These are phyloP conservation scores for Pigoraptor vietnamica DNA, from an alignment of 78 protist genomes.

Conservation along the genomic window DNA sequence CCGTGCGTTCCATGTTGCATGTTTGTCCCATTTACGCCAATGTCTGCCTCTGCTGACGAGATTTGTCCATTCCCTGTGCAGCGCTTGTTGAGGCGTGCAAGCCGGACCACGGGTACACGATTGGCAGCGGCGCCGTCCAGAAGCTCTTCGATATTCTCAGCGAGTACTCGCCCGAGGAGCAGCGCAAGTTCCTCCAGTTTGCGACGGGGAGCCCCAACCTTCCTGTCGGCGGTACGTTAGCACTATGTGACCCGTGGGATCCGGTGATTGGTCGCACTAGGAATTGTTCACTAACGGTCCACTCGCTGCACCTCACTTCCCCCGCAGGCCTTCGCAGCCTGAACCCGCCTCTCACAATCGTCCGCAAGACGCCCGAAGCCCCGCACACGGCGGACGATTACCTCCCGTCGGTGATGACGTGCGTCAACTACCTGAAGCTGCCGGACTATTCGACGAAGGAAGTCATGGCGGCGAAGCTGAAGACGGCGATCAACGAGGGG, in stretches of 20 bases:
- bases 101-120: constrained; percentile 51
- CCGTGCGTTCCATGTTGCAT: too few species aligned
- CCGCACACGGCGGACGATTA: constrained; percentile 20
- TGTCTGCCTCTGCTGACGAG: too few species aligned
- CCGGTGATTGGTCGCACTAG: background rate
- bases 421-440: constrained; percentile 71
- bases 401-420: constrained; percentile 79
- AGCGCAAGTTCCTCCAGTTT: constrained; percentile 47
- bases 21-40: too few species aligned
- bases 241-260: background rate
- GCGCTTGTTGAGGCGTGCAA: background rate
- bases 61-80: background rate
- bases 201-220: constrained; percentile 66
- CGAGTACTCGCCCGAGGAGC: background rate
- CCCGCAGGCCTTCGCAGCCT: background rate
- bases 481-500: too few species aligned
- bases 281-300: background rate
- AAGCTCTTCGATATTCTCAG: constrained; percentile 38
- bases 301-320: too few species aligned
- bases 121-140: background rate
- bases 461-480: too few species aligned
- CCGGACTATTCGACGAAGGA: constrained; percentile 25
- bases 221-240: constrained; percentile 64
- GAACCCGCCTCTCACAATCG: constrained; percentile 67
- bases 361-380: constrained; percentile 24